phyloP scores from a whole-genome alignment of 768 basidiomycete species.

The Trametes cubensis region DNA sequence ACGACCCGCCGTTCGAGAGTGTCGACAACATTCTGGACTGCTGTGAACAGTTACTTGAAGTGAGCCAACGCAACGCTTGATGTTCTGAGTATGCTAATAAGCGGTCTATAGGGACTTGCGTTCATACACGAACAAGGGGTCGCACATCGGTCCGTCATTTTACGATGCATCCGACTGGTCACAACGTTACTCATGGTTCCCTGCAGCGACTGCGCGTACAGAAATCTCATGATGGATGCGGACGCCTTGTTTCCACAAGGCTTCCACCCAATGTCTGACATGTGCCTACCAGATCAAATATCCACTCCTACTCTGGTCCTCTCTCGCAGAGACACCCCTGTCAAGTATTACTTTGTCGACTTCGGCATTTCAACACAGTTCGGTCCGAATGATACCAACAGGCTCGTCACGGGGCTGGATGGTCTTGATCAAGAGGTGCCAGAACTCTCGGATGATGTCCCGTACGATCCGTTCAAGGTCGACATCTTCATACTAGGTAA shows the following conservation, averaged over 20 bases:
- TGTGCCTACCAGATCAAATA: background rate
- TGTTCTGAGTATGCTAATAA: too few relatives aligned
- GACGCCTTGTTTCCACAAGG: conserved; percentile 25
- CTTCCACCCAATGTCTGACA: conserved; percentile 24
- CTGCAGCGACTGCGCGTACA: conserved; percentile 25
- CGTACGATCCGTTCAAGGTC: conserved; percentile 32
- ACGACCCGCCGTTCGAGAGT: conserved; percentile 17
- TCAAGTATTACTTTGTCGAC: conserved; percentile 34
- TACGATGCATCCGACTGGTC: background rate
- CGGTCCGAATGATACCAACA: conserved; percentile 1
- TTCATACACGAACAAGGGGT: conserved; percentile 24
- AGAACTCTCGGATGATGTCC: conserved; percentile 22
- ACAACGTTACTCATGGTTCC: background rate
- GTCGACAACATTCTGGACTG: conserved; percentile 27
- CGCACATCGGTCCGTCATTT: conserved; percentile 25
- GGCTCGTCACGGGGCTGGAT: conserved; percentile 16
- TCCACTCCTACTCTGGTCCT: background rate
- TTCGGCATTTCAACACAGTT: conserved; percentile 32
- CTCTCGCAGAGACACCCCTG: conserved; percentile 1
- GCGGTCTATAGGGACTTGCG: too few relatives aligned
- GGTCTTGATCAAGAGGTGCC: conserved; percentile 29
- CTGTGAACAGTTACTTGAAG: conserved; percentile 24
- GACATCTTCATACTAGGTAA: conserved; percentile 32
- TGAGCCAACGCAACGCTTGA: too few relatives aligned
- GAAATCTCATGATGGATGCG: conserved; percentile 32